Evolutionary conservation across 352 stramenopile genomes (phyloP), one percentile per base, ranked within the genome.

Genomic region (Plasmopara halstedii): DNA sequence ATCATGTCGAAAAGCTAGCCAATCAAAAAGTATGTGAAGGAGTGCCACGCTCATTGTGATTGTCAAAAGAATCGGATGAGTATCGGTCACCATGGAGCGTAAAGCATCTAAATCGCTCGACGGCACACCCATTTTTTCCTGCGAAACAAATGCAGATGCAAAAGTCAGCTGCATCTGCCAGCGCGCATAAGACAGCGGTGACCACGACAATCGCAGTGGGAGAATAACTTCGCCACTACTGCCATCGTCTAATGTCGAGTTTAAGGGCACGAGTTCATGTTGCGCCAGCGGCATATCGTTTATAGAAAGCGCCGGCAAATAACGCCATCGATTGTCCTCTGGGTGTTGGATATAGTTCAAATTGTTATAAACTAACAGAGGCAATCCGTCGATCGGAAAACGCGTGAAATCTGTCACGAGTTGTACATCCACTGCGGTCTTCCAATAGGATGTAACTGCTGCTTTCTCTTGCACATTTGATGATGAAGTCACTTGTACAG

Each of bases 1-100:
- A 67, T 99, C 96, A 48, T 90, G 97, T 49, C 97, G 97, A 70
- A 99, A 98, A 22, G 95, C 97, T 20, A 99, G 65, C 73, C 97
- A 98, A 67, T 99, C 94, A 58, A 99, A 98, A 14, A 99, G 65
- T 20, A 98, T 85, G 73, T 99, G 96, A 27, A 98, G 69, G 39
- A 96, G 64, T n/a, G 90, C 97, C 18, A 97, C 95, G 22, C 97
- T 67, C 50, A 98, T 87, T 3, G 95, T 98, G 1, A 98, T 77
- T 0, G 67, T 82, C 15, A 99, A 73, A 41, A 99, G 61, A 22
- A 95, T 89, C 7, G 96, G 84, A 60, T 98, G 97, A 15, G 95
- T 98, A 46, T 99, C 95, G 7, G 73, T 72, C 47, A 87, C 79
- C 53, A 85, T 97, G 60, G 73, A 96, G 10, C 94, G 92, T 38